Evolutionary conservation across 106 monocot genomes (phyloP).

Genomic region (Acanthochlamys bracteata): DNA sequence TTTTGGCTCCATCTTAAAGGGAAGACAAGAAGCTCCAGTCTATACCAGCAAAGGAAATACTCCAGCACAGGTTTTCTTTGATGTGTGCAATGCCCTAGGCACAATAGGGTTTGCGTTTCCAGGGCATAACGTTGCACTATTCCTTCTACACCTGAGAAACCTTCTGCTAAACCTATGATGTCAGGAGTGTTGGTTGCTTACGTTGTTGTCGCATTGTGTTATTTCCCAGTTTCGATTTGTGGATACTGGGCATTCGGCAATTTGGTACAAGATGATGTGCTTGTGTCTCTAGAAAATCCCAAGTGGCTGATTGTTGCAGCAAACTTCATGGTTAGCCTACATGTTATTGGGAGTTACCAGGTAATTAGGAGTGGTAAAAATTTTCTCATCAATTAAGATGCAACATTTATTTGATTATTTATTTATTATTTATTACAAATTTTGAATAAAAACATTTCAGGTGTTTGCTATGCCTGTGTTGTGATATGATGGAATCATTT

Average conservation of each 20-base stretch:
- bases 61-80: background rate
- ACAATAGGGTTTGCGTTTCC: constrained; percentile 23
- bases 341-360: constrained; percentile 36
- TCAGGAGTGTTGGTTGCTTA: constrained; percentile 17
- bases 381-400: too few species aligned
- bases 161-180: constrained; percentile 25
- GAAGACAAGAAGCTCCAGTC: background rate
- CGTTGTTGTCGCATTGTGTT: constrained; percentile 18
- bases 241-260: constrained; percentile 30
- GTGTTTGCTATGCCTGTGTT: constrained; percentile 46
- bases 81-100: constrained; percentile 18
- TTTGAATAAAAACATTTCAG: constrained; percentile 14
- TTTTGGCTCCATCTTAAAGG: background rate
- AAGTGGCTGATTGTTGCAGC: constrained; percentile 21
- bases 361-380: background rate
- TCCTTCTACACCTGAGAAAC: constrained; percentile 25
- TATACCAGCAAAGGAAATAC: background rate
- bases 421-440: background rate
- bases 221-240: constrained; percentile 12
- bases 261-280: constrained; percentile 12
- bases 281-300: constrained; percentile 19
- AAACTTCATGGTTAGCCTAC: constrained; percentile 22
- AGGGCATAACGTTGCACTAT: constrained; percentile 29
- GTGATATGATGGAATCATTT: constrained; percentile 37
- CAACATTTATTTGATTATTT: too few species aligned